Conservation (phyloP, 1,284 basidiomycete species). For the Puccinia horiana region DNA sequence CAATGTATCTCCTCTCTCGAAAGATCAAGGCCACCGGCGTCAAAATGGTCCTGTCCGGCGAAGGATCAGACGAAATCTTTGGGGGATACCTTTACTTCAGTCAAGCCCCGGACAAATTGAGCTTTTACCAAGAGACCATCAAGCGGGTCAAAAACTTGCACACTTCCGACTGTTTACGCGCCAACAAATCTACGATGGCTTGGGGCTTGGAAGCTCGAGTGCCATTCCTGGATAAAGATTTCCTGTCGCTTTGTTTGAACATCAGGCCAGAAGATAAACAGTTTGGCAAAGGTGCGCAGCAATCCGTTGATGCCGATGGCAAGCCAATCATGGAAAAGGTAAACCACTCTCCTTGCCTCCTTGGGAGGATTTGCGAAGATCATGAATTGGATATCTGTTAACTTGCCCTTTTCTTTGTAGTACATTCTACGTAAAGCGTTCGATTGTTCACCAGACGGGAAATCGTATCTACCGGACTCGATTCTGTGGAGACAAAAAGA, state of each 20-base stretch:
- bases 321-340: slow-evolving; percentile 92
- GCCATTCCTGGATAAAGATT: slow-evolving; percentile 95
- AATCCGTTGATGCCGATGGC: slow-evolving; percentile 80
- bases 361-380: neutral
- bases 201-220: slow-evolving; percentile 99
- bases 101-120: slow-evolving; percentile 82
- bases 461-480: slow-evolving; percentile 83
- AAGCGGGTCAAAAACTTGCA: slow-evolving; percentile 96
- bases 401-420: slow-evolving; percentile 59
- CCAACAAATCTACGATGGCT: slow-evolving; percentile 99
- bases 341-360: slow-evolving; percentile 29
- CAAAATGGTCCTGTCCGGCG: slow-evolving; percentile 98
- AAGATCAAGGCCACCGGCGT: slow-evolving; percentile 99
- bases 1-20: slow-evolving; percentile 84
- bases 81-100: slow-evolving; percentile 99
- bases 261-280: slow-evolving; percentile 83
- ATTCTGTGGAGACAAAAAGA: slow-evolving; percentile 99
- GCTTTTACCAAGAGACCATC: slow-evolving; percentile 95
- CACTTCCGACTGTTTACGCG: slow-evolving; percentile 94
- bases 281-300: slow-evolving; percentile 79
- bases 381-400: neutral
- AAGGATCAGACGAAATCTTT: slow-evolving; percentile 96
- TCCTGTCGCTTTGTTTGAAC: slow-evolving; percentile 92
- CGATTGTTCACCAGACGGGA: slow-evolving; percentile 80
- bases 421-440: slow-evolving; percentile 98